Base-by-base conservation (phyloP, 495 filamentous ascomycete species). In the Penicillium lagena region DNA sequence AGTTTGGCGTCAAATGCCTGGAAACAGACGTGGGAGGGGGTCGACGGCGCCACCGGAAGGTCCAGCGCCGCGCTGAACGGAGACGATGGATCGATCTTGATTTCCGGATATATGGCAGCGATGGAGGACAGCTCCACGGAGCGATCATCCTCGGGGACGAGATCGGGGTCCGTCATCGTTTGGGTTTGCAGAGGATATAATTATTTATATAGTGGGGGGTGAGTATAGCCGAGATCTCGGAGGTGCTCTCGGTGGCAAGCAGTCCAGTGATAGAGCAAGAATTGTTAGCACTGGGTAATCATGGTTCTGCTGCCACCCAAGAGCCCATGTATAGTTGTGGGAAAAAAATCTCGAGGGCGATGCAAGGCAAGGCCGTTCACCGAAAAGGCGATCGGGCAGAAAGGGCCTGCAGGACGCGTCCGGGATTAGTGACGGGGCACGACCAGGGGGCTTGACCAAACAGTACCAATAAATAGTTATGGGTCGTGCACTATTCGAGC, bases 21-120 rank as follows among this genome's bases (percentile, higher is more conserved):
- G 55, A 95, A 95, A 43, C 66, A 67, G 32, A 95, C 80, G 4
- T 75, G 75, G 9, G 96, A 69, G 1, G 87, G 83, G 43, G 71
- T 65, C 10, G 76, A 64, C 0, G 93, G 86, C 28, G 79, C 75
- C 39, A 96, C 84, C 7, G 82, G 77, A 0, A 97, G 63, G 17
- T 87, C 81, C 42, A 97, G 72, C 7, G 73, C 75, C 2, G 87
- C 81, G 39, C 72, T 75, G 59, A 82, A 85, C 2, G 77, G 77
- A 4, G 49, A 51, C 4, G 75, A 55, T 4, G 76, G 66, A 42
- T 80, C 73, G 29, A 86, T 63, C 29, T 72, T 70, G 12, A 95
- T 79, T 62, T 98, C 93, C 13, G 91, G 91, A 50, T 80, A 98
- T 50, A 98, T 97, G 54, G 90, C 86, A 11, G 75, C 72, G 36